A percentile compares a stretch with the other conserved stretches of the same genome.
These are phyloP conservation scores for Abrus precatorius DNA, from an alignment of 306 rosid species.

Conservation along the genomic window DNA sequence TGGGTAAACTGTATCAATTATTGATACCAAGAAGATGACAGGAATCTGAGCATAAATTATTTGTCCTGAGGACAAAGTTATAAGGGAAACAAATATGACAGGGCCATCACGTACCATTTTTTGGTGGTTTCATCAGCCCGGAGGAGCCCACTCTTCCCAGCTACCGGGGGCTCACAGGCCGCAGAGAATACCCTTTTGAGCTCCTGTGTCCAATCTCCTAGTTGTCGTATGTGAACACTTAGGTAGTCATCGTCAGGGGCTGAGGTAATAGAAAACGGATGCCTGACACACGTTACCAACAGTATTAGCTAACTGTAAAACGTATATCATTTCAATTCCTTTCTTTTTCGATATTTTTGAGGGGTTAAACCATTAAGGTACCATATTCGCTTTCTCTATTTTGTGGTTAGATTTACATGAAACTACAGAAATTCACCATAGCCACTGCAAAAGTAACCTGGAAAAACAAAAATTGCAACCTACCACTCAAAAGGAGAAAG, in stretches of 20 bases:
- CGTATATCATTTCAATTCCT: conserved; percentile 1
- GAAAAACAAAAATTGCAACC: conserved; percentile 38
- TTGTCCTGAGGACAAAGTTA: conserved; percentile 20
- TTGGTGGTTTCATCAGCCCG: conserved; percentile 95
- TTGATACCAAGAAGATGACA: conserved; percentile 25
- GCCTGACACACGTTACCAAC: conserved; percentile 62
- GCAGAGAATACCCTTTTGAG: conserved; percentile 83
- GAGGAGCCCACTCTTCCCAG: conserved; percentile 92
- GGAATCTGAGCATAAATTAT: conserved; percentile 16
- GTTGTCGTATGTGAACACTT: conserved; percentile 93
- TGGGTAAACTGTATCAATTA: conserved; percentile 72
- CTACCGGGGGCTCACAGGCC: conserved; percentile 82
- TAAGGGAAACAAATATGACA: conserved; percentile 22
- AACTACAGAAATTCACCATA: conserved; percentile 10
- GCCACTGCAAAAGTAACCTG: not conserved
- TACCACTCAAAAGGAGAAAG: conserved; percentile 97
- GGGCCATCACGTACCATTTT: conserved; percentile 61
- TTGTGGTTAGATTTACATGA: not conserved
- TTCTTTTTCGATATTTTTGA: conserved; percentile 19
- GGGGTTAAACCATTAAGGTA: not conserved
- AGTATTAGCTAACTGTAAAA: not conserved
- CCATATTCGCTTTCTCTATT: not conserved
- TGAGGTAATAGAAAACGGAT: conserved; percentile 97
- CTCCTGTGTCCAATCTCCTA: conserved; percentile 96
- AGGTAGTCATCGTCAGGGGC: conserved; percentile 92